Conservation (phyloP, 1,284 basidiomycete genomes). For the Microbotryum intermedium region DNA sequence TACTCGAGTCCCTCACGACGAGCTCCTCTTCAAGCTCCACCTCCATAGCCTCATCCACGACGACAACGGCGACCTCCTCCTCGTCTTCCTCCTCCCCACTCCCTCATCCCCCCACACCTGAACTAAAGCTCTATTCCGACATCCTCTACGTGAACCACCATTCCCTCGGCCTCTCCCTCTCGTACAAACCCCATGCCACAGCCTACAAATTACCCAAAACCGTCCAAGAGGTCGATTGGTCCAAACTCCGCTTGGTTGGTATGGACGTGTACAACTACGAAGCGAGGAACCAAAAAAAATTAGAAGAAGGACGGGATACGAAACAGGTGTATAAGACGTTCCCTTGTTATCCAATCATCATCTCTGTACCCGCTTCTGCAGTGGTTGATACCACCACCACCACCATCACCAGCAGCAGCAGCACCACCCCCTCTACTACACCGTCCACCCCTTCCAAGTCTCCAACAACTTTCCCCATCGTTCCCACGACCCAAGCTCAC, state of each 20-base stretch:
- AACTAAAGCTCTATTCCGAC: slow-evolving; percentile 69
- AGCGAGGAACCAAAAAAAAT: not conserved
- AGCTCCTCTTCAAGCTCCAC: too few relatives aligned
- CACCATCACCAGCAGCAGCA: slow-evolving; percentile 33
- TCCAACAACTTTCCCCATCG: slow-evolving; percentile 46
- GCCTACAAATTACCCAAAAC: slow-evolving; percentile 51
- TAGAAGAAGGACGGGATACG: slow-evolving; percentile 3
- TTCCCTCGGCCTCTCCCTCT: slow-evolving; percentile 64
- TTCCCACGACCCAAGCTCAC: slow-evolving; percentile 54
- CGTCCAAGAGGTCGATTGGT: slow-evolving; percentile 47
- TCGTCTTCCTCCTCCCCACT: not conserved
- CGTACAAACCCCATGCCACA: slow-evolving; percentile 50
- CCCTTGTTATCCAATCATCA: slow-evolving; percentile 49
- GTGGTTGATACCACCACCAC: slow-evolving; percentile 29
- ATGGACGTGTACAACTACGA: slow-evolving; percentile 68
- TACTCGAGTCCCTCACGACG: too few relatives aligned
- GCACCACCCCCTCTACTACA: slow-evolving; percentile 36
- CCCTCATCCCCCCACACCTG: slow-evolving; percentile 40
- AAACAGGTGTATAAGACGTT: slow-evolving; percentile 4
- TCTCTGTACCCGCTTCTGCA: slow-evolving; percentile 44
- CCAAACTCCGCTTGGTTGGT: slow-evolving; percentile 53
- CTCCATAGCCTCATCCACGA: too few relatives aligned
- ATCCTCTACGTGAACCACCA: slow-evolving; percentile 76
- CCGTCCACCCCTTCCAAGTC: slow-evolving; percentile 40
- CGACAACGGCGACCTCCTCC: too few relatives aligned